Percentiles rank a stretch among this genome's conserved stretches.
Conservation (phyloP, 2,329 filamentous ascomycete genomes). For the Apiospora sp. region DNA sequence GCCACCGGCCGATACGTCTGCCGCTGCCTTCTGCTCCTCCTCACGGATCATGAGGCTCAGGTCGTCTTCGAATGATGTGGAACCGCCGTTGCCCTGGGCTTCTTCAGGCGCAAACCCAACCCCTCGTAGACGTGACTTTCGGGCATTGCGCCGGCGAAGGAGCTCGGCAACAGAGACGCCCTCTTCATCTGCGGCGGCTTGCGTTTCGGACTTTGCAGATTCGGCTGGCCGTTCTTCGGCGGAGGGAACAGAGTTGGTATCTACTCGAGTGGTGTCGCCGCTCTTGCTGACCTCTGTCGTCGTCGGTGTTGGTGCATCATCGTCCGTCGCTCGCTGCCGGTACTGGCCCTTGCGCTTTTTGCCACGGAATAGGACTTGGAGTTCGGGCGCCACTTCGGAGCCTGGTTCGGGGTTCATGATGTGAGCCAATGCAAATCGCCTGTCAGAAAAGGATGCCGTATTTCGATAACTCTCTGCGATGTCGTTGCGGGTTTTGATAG, state of each 20-base stretch:
- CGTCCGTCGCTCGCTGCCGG: slow-evolving; percentile 55
- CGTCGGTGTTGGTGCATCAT: slow-evolving; percentile 23
- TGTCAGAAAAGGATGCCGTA: not conserved
- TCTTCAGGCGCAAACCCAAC: slow-evolving; percentile 60
- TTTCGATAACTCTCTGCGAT: not conserved
- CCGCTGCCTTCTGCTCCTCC: slow-evolving; percentile 41
- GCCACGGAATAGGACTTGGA: slow-evolving; percentile 60
- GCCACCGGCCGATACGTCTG: slow-evolving; percentile 40
- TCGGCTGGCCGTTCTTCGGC: slow-evolving; percentile 24
- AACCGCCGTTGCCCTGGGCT: slow-evolving; percentile 29
- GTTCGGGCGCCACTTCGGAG: slow-evolving; percentile 36
- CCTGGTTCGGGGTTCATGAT: slow-evolving; percentile 35
- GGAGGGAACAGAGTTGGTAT: not conserved
- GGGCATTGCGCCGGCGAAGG: slow-evolving; percentile 60
- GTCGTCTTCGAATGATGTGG: slow-evolving; percentile 35
- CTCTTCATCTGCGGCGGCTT: slow-evolving; percentile 41
- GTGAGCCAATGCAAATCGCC: not conserved
- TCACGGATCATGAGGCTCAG: slow-evolving; percentile 47
- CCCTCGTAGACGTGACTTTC: slow-evolving; percentile 59
- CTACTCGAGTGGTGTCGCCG: not conserved
- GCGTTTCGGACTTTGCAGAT: slow-evolving; percentile 21
- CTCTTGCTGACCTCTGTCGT: not conserved
- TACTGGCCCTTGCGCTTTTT: slow-evolving; percentile 67
- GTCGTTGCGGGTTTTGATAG: not conserved
- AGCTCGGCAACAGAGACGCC: slow-evolving; percentile 58